A percentile compares a stretch with the other conserved stretches of the same genome.
phyloP scores from a whole-genome alignment of 495 filamentous ascomycete species.

The Penicillium antarcticum region DNA sequence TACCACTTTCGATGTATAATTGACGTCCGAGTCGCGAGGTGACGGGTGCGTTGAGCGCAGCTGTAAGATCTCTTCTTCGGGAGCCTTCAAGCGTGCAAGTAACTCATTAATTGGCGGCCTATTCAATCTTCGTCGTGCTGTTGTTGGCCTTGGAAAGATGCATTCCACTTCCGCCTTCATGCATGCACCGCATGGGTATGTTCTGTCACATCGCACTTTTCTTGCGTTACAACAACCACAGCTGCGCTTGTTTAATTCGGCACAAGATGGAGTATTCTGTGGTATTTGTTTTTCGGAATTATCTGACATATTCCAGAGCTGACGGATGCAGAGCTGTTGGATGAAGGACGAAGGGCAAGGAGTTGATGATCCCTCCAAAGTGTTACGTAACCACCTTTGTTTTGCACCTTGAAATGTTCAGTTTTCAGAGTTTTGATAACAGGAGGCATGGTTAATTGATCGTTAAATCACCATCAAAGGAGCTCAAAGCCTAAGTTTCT shows the following conservation, averaged over 20 bases:
- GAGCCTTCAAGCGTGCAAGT: conserved; percentile 60
- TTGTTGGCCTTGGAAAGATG: conserved; percentile 65
- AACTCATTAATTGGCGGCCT: conserved; percentile 54
- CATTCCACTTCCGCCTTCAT: conserved; percentile 65
- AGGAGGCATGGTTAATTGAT: too few species aligned
- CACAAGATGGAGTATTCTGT: not conserved
- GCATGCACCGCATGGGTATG: conserved; percentile 68
- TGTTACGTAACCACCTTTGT: too few species aligned
- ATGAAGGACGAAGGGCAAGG: too few species aligned
- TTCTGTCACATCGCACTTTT: conserved; percentile 33
- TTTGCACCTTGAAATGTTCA: too few species aligned
- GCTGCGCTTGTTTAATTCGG: conserved; percentile 6
- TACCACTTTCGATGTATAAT: not conserved
- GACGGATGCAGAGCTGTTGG: too few species aligned
- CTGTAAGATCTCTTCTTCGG: conserved; percentile 66
- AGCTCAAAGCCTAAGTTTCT: too few species aligned
- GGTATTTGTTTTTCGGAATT: not conserved
- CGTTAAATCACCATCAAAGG: too few species aligned
- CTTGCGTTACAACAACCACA: conserved; percentile 17
- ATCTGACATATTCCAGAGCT: not conserved
- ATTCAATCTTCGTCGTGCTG: conserved; percentile 61
- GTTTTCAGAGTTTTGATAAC: too few species aligned
- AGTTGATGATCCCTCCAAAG: too few species aligned
- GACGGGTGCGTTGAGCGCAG: conserved; percentile 28
- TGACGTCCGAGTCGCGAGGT: not conserved